A percentile compares a stretch with the other conserved stretches of the same genome.
These are phyloP conservation scores for Dendrobium officinale DNA, from an alignment of 106 monocot species.

Conservation along the genomic window DNA sequence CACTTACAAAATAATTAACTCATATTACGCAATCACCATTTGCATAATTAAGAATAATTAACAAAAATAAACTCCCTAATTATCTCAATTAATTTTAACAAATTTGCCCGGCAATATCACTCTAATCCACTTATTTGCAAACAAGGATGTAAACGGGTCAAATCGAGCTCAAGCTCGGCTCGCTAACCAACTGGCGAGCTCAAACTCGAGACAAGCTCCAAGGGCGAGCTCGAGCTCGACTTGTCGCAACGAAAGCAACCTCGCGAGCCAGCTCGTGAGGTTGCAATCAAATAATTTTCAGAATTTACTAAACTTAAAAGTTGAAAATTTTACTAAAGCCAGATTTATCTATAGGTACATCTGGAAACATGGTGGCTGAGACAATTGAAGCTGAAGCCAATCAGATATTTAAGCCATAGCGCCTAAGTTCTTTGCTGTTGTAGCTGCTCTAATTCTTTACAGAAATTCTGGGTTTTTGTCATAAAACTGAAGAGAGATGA, in stretches of 20 bases:
- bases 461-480: neutral
- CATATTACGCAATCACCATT: neutral
- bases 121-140: too few species aligned
- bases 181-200: too few species aligned
- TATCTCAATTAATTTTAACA: too few species aligned
- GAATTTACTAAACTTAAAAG: neutral
- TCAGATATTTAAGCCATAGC: too few species aligned
- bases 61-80: too few species aligned
- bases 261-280: neutral
- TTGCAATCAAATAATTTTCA: neutral
- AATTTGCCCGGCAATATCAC: too few species aligned
- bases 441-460: neutral
- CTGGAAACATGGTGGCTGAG: constrained; percentile 8
- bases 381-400: neutral
- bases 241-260: neutral
- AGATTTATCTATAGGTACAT: neutral
- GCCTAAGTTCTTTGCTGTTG: neutral
- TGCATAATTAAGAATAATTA: too few species aligned
- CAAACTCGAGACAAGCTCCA: too few species aligned
- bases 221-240: neutral
- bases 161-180: too few species aligned
- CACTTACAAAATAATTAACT: neutral
- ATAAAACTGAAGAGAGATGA: neutral
- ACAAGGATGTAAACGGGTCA: too few species aligned
- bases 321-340: neutral